Conservation (phyloP, 805 yeast species). For the Cyberlindnera galapagoensis region DNA sequence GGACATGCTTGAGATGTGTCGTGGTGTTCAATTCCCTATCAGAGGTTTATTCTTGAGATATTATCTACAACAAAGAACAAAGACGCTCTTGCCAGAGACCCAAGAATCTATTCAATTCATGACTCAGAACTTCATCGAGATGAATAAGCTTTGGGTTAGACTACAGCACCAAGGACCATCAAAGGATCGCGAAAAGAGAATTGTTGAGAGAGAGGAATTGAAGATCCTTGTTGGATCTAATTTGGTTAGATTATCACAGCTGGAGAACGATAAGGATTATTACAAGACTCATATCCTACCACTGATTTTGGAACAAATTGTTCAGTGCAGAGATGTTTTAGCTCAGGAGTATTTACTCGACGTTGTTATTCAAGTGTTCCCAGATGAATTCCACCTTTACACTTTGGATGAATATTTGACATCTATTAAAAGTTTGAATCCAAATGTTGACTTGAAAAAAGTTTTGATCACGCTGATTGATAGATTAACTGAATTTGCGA, state of each 20-base stretch:
- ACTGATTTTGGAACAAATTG: conserved; percentile 76
- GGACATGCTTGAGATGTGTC: conserved; percentile 96
- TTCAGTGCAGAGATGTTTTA: conserved; percentile 84
- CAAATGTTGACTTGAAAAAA: conserved; percentile 60
- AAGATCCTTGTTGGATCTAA: conserved; percentile 91
- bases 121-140: conserved; percentile 84
- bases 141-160: conserved; percentile 98
- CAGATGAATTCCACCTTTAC: conserved; percentile 80
- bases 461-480: conserved; percentile 67
- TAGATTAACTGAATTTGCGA: conserved; percentile 53
- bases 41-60: conserved; percentile 88
- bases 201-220: conserved; percentile 77
- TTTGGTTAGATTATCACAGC: conserved; percentile 79
- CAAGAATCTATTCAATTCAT: conserved; percentile 73
- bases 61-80: conserved; percentile 78
- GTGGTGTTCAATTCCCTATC: conserved; percentile 94
- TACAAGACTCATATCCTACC: conserved; percentile 58
- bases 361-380: conserved; percentile 89
- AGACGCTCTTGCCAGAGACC: conserved; percentile 36
- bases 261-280: conserved; percentile 57
- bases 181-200: conserved; percentile 67
- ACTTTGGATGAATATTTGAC: conserved; percentile 64
- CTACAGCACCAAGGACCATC: conserved; percentile 94
- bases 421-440: conserved; percentile 61
- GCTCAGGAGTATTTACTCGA: conserved; percentile 92